Conservation (phyloP, 805 yeast species). For the Candida cerambycidarum region DNA sequence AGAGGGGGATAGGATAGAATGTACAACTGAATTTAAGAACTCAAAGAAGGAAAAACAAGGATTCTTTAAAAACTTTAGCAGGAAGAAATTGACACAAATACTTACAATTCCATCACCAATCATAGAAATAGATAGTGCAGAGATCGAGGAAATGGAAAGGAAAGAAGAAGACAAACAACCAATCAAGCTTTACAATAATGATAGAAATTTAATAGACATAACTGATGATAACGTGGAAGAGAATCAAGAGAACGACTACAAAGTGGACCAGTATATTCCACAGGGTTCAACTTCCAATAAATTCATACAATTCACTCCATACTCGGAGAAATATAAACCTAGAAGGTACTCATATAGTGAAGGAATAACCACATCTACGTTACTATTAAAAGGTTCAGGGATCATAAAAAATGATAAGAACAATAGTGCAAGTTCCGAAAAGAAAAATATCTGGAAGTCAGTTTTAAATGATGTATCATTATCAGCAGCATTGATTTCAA, state of each 20-base stretch:
- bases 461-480: constrained; percentile 35
- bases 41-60: neutral
- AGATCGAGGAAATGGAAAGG: constrained; percentile 1
- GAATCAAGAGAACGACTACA: neutral
- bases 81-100: constrained; percentile 8
- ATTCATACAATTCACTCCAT: neutral
- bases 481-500: constrained; percentile 36
- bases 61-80: constrained; percentile 4
- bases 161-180: too few relatives aligned
- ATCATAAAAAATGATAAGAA: too few relatives aligned
- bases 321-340: neutral
- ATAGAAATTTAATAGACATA: neutral
- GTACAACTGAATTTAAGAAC: too few relatives aligned
- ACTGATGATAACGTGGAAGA: constrained; percentile 1
- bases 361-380: constrained; percentile 1
- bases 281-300: too few relatives aligned
- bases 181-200: neutral
- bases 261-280: neutral
- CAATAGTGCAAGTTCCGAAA: too few relatives aligned
- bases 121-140: constrained; percentile 2
- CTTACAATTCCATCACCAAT: constrained; percentile 12
- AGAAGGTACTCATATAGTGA: constrained; percentile 13
- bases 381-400: too few relatives aligned
- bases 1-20: neutral
- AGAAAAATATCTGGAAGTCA: constrained; percentile 25